These are phyloP conservation scores for Saccharomycopsis oosterbeekiorum DNA, from an alignment of 805 yeast genomes.

Conservation along the genomic window DNA sequence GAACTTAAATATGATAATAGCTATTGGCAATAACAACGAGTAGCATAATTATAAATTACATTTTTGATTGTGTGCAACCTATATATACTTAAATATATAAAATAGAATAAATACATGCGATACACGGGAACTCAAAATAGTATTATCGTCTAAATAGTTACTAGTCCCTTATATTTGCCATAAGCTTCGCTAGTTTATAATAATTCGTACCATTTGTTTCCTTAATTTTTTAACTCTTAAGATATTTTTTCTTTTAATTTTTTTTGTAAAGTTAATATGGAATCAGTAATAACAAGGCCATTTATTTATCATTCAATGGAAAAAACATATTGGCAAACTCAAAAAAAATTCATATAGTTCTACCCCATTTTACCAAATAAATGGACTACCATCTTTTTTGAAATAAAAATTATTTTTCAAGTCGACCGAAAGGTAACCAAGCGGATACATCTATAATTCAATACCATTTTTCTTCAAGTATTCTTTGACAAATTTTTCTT, in stretches of 20 bases:
- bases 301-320: too few species aligned
- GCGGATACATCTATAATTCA: slow-evolving; percentile 10
- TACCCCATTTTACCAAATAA: too few species aligned
- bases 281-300: too few species aligned
- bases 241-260: too few species aligned
- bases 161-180: background rate
- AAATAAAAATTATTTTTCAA: background rate
- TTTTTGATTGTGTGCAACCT: background rate
- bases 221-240: too few species aligned
- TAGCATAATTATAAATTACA: background rate
- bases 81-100: background rate
- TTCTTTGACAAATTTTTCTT: slow-evolving; percentile 75
- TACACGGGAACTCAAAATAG: background rate
- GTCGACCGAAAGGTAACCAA: too few species aligned
- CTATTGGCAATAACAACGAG: background rate
- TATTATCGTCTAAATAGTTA: background rate
- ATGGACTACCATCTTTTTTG: too few species aligned
- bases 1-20: background rate
- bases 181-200: too few species aligned
- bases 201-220: too few species aligned
- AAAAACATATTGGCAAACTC: too few species aligned
- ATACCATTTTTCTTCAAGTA: slow-evolving; percentile 39
- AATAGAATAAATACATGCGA: background rate
- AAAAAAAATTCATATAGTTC: too few species aligned
- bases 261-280: too few species aligned